These are phyloP conservation scores for Tricholoma flavovirens DNA, from an alignment of 768 basidiomycete genomes.

Conservation along the genomic window DNA sequence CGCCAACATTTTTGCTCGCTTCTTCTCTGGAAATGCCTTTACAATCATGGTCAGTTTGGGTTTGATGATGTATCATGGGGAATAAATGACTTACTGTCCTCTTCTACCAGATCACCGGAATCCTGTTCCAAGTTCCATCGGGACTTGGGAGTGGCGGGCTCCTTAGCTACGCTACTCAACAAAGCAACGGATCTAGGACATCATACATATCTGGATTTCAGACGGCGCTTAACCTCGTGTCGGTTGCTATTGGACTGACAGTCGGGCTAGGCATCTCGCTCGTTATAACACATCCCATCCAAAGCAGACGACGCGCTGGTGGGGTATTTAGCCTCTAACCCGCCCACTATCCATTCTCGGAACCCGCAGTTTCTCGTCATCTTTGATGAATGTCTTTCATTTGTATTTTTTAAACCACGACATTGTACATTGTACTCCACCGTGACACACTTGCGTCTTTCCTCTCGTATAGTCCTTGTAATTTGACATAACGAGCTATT, in stretches of 20 bases:
- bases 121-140: slow-evolving; percentile 81
- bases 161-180: slow-evolving; percentile 58
- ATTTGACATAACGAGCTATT: too few species aligned
- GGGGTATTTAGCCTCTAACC: slow-evolving; percentile 56
- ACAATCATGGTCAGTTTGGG: slow-evolving; percentile 65
- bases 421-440: too few species aligned
- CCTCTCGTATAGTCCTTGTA: too few species aligned
- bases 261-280: slow-evolving; percentile 73
- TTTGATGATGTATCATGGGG: not conserved
- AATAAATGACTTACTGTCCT: not conserved
- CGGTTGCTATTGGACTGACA: slow-evolving; percentile 73
- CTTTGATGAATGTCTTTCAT: too few species aligned
- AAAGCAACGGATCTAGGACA: slow-evolving; percentile 44
- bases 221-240: slow-evolving; percentile 70
- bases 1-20: slow-evolving; percentile 70
- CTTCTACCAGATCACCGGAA: slow-evolving; percentile 54
- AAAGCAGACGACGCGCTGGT: slow-evolving; percentile 48
- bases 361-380: too few species aligned
- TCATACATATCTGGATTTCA: slow-evolving; percentile 71
- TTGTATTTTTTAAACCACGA: too few species aligned
- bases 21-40: slow-evolving; percentile 71
- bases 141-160: slow-evolving; percentile 78
- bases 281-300: slow-evolving; percentile 59
- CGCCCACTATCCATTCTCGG: not conserved
- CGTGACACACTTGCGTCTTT: too few species aligned